Conservation (phyloP, 257 asterid genomes). For the Agastache rugosa region DNA sequence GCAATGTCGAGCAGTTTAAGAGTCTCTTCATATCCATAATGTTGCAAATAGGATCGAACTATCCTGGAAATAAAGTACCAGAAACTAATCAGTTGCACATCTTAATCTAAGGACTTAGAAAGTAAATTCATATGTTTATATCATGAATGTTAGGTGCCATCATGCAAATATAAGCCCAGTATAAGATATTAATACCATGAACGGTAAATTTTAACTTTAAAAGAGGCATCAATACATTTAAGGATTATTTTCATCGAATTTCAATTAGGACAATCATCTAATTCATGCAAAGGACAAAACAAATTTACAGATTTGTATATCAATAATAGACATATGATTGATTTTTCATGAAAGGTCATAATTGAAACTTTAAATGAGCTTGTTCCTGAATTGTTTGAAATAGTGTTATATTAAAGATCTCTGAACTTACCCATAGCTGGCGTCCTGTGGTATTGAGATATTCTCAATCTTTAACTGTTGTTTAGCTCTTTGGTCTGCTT, state of each 20-base stretch:
- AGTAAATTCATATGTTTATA: conserved; percentile 6
- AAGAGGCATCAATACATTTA: not conserved
- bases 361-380: conserved; percentile 9
- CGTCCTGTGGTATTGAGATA: conserved; percentile 68
- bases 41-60: conserved; percentile 86
- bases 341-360: conserved; percentile 22
- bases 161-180: conserved; percentile 11
- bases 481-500: conserved; percentile 80
- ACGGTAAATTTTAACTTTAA: not conserved
- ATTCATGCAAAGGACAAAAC: conserved; percentile 19
- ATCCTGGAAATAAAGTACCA: conserved; percentile 58
- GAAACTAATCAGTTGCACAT: conserved; percentile 22
- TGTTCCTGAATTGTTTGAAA: conserved; percentile 15
- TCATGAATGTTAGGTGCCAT: conserved; percentile 15
- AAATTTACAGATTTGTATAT: conserved; percentile 21
- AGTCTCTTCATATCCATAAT: conserved; percentile 93
- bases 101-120: conserved; percentile 2
- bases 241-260: not conserved
- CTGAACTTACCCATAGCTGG: conserved; percentile 81
- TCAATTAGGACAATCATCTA: not conserved
- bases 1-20: conserved; percentile 71
- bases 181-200: conserved; percentile 14
- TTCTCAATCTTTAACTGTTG: conserved; percentile 67
- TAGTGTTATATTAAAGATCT: not conserved
- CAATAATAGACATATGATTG: conserved; percentile 2